Conservation (phyloP, 257 asterid genomes). For the Echites panduratus region DNA sequence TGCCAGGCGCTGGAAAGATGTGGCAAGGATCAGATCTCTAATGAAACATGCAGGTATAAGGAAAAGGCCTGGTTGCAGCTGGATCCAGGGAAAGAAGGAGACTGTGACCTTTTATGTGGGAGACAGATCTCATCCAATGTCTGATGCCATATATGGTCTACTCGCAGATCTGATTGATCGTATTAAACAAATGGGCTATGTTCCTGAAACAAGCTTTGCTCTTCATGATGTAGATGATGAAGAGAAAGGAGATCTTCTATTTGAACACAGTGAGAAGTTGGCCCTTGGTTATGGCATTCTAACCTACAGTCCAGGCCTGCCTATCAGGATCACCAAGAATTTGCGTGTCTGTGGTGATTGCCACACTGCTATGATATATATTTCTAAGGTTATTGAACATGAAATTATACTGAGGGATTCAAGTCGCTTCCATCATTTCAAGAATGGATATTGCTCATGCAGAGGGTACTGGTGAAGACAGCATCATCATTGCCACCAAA, state of each 20-base stretch:
- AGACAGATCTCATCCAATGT: slow-evolving; percentile 75
- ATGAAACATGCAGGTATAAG: slow-evolving; percentile 70
- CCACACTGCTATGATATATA: slow-evolving; percentile 58
- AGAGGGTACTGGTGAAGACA: slow-evolving; percentile 70
- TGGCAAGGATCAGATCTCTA: slow-evolving; percentile 54
- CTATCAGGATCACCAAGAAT: slow-evolving; percentile 86
- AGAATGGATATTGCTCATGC: slow-evolving; percentile 83
- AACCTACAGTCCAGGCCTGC: slow-evolving; percentile 63
- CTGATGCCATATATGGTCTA: slow-evolving; percentile 49
- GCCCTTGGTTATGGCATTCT: slow-evolving; percentile 88
- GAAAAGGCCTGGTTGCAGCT: slow-evolving; percentile 94
- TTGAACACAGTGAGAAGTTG: slow-evolving; percentile 91
- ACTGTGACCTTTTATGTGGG: slow-evolving; percentile 67
- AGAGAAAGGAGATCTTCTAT: slow-evolving; percentile 69
- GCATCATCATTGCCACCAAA: neutral
- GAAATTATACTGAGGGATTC: slow-evolving; percentile 81
- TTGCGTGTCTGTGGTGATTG: slow-evolving; percentile 92
- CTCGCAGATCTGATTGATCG: slow-evolving; percentile 56
- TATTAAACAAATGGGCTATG: slow-evolving; percentile 70
- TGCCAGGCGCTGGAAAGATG: slow-evolving; percentile 89
- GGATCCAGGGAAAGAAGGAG: slow-evolving; percentile 86
- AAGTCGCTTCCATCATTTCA: slow-evolving; percentile 91
- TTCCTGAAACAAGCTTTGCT: slow-evolving; percentile 79
- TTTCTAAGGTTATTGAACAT: slow-evolving; percentile 64
- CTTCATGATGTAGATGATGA: slow-evolving; percentile 97